Evolutionary conservation across 495 filamentous ascomycete species (phyloP).

Genomic region (Aspergillus bridgeri): DNA sequence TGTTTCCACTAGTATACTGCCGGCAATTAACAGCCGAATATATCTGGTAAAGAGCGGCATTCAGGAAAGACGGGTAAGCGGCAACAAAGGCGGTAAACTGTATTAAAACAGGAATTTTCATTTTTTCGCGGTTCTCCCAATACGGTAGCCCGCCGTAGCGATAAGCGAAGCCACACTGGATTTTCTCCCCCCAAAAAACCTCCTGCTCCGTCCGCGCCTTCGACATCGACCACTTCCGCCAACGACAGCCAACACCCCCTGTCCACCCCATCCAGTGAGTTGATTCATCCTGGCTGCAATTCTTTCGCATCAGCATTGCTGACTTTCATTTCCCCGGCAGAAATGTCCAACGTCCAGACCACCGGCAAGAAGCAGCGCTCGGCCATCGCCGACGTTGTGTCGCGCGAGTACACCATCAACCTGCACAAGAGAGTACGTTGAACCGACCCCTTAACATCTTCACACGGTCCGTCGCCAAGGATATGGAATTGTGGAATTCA

Average conservation of each 20-base stretch:
- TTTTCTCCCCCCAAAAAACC: conserved; percentile 34
- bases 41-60: no score
- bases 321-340: conserved; percentile 27
- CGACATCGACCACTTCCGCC: conserved; percentile 41
- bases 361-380: conserved; percentile 76
- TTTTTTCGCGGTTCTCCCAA: no score
- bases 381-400: conserved; percentile 96
- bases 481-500: not conserved
- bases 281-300: conserved; percentile 1
- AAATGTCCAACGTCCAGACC: conserved; percentile 65
- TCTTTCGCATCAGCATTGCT: not conserved
- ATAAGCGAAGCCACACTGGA: conserved; percentile 49
- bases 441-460: conserved; percentile 9
- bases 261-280: conserved; percentile 41
- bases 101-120: no score
- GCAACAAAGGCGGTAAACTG: no score
- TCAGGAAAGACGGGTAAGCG: no score
- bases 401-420: conserved; percentile 99
- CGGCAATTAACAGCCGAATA: no score
- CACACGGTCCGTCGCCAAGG: not conserved
- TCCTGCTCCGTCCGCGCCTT: conserved; percentile 21
- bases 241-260: conserved; percentile 40
- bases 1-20: no score
- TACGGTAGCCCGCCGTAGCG: conserved; percentile 8
- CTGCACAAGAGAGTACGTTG: conserved; percentile 97